Evolutionary conservation across 2,329 filamentous ascomycete genomes (phyloP), one percentile per base, ranked within the genome.

Genomic region (Ophiostoma australiae): DNA sequence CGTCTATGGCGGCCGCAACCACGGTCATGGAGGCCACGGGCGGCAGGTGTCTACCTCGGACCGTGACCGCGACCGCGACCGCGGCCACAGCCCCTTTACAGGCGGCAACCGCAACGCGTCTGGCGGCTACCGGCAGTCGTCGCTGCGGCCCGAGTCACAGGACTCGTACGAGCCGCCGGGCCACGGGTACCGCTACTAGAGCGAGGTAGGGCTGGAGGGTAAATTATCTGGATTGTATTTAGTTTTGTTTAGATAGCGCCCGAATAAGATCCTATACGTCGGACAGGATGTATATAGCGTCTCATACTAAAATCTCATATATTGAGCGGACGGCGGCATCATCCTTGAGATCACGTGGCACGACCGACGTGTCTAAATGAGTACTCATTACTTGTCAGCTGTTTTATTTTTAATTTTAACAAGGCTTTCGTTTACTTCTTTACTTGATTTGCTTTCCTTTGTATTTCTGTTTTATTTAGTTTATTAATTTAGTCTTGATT

Each of bases 41-140:
- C n/a, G 63, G 20, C 63, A 66, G 6, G 63, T 65, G 4, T 35
- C 27, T 3, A 31, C 20, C 3, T 66, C 63, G 3, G 63, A 66
- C 39, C 4, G 58, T 13, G 4, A 31, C 27, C 4, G 58, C 31
- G 4, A 31, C 27, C 61, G 61, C 13, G 82, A 84, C 71, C 84
- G 2, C 75, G 80, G 13, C 85, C 84, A 74, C 84, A 85, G 0
- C 86, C 66, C 66, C 1, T 67, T 55, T 31, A 35, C 63, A 6
- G 75, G 76, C 35, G 76, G 75, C 33, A 77, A 78, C 41, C 66
- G 77, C 79, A 39, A 35, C 20, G 63, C 52, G 6, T 68, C 76
- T 80, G 55, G 79, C 79, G 80, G 80, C 1, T 87, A 87, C 77
- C 81, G 84, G 71, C 85, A 83, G 76, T 85, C 84, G 1, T 83